Percentiles rank a stretch among this genome's conserved stretches.
Evolutionary conservation across 169 alveolate species (phyloP).

Genomic region (Cryptosporidium ubiquitum): DNA sequence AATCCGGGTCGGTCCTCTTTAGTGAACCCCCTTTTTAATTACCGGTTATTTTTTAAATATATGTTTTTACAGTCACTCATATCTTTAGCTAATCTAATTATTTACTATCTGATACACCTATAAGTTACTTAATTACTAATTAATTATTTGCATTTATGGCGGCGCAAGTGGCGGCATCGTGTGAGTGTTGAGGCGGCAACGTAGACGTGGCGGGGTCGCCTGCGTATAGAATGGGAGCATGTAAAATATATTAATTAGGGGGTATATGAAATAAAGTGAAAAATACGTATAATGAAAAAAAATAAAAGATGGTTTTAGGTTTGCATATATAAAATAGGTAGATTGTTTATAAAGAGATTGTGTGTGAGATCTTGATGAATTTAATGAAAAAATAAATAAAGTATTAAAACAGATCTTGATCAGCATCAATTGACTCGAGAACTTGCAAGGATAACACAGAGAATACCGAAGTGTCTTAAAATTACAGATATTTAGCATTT

Average conservation of each 20-base stretch:
- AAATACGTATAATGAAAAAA: slow-evolving; percentile 39
- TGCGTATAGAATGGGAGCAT: slow-evolving; percentile 17
- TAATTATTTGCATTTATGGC: not conserved
- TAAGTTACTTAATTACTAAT: not conserved
- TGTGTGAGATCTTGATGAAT: slow-evolving; percentile 38
- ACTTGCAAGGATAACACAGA: not conserved
- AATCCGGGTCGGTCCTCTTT: slow-evolving; percentile 76
- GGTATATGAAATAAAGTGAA: slow-evolving; percentile 5
- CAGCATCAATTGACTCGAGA: slow-evolving; percentile 10
- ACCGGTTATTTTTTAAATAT: not conserved
- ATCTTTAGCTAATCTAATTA: not conserved
- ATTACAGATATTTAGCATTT: slow-evolving; percentile 9
- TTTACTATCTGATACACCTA: not conserved
- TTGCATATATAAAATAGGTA: slow-evolving; percentile 15
- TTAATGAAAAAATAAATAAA: slow-evolving; percentile 23
- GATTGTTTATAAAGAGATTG: not conserved
- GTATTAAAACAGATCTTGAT: not conserved
- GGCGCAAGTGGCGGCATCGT: not conserved
- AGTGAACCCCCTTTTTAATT: not conserved
- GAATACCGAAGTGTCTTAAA: not conserved
- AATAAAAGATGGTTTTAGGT: slow-evolving; percentile 24
- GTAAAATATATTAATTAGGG: slow-evolving; percentile 2
- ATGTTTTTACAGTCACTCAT: not conserved
- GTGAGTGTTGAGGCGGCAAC: not conserved
- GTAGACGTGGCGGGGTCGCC: slow-evolving; percentile 25